These are phyloP conservation scores for Myxozyma sirexii DNA, from an alignment of 805 yeast genomes.

Conservation along the genomic window DNA sequence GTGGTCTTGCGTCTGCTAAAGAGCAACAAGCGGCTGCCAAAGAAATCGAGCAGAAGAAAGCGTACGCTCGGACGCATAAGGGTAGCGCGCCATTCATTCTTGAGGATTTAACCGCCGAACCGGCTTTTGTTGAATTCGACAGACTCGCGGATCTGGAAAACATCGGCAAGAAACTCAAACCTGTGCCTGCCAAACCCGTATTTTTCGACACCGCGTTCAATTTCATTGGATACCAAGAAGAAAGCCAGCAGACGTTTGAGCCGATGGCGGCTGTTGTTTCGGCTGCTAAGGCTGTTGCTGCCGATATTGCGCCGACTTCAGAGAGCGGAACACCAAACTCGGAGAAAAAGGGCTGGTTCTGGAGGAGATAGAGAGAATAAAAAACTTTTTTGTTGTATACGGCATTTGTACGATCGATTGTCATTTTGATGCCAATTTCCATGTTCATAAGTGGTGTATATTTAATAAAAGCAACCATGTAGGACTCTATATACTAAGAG, in stretches of 20 bases:
- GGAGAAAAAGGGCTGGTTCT: constrained; percentile 29
- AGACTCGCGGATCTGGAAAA: constrained; percentile 41
- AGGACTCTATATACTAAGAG: too few relatives aligned
- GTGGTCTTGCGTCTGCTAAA: constrained; percentile 14
- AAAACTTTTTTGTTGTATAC: too few relatives aligned
- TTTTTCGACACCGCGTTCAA: constrained; percentile 89
- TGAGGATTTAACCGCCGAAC: constrained; percentile 51
- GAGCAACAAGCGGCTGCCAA: constrained; percentile 10
- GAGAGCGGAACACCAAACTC: not conserved
- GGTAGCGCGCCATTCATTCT: constrained; percentile 42
- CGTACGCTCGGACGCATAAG: constrained; percentile 3
- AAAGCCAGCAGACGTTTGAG: not conserved
- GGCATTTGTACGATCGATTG: too few relatives aligned
- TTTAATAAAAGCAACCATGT: too few relatives aligned
- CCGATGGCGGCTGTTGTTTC: constrained; percentile 1
- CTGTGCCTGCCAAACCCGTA: constrained; percentile 82
- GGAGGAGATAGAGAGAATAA: constrained; percentile 17
- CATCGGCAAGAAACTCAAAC: constrained; percentile 46
- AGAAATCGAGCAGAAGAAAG: not conserved
- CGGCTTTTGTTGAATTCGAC: constrained; percentile 39
- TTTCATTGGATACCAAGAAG: constrained; percentile 53
- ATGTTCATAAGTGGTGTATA: too few relatives aligned
- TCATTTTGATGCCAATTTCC: too few relatives aligned
- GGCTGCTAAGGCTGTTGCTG: not conserved
- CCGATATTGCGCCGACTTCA: not conserved